A percentile compares a stretch with the other conserved stretches of the same genome.
These are phyloP conservation scores for Psilocybe cubensis DNA, from an alignment of 768 basidiomycete genomes.

Conservation along the genomic window DNA sequence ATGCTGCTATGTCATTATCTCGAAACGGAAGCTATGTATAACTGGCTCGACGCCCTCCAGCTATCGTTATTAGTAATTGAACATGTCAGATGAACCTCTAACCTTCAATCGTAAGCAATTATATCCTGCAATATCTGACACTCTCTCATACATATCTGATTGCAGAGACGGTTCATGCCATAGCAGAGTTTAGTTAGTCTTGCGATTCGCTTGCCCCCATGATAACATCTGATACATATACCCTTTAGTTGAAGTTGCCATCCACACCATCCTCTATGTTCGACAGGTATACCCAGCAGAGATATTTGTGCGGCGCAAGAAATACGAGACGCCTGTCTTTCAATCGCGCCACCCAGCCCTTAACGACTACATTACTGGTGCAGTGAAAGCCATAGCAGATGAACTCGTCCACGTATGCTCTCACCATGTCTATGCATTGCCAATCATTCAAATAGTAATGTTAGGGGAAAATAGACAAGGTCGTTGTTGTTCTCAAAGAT, in stretches of 20 bases:
- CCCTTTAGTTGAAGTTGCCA: constrained; percentile 83
- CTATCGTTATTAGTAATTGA: too few relatives aligned
- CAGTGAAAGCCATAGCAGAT: constrained; percentile 78
- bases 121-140: background rate
- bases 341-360: constrained; percentile 92
- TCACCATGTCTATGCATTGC: background rate
- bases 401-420: constrained; percentile 68
- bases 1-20: too few relatives aligned
- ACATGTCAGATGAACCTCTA: constrained; percentile 32
- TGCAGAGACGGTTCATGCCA: constrained; percentile 64
- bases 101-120: constrained; percentile 30
- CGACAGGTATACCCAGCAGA: constrained; percentile 90
- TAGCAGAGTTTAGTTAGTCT: constrained; percentile 72
- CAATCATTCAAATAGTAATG: background rate
- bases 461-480: constrained; percentile 82
- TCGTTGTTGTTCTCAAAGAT: constrained; percentile 85
- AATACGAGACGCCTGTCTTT: constrained; percentile 89
- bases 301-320: constrained; percentile 84
- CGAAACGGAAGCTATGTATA: too few relatives aligned
- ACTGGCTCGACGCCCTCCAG: too few relatives aligned
- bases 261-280: constrained; percentile 91
- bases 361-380: constrained; percentile 88
- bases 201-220: background rate
- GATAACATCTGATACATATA: background rate
- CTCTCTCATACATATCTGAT: background rate